Evolutionary conservation across 129 eudicot species (phyloP), one percentile per base, ranked within the genome.

Genomic region (Tanacetum coccineum): DNA sequence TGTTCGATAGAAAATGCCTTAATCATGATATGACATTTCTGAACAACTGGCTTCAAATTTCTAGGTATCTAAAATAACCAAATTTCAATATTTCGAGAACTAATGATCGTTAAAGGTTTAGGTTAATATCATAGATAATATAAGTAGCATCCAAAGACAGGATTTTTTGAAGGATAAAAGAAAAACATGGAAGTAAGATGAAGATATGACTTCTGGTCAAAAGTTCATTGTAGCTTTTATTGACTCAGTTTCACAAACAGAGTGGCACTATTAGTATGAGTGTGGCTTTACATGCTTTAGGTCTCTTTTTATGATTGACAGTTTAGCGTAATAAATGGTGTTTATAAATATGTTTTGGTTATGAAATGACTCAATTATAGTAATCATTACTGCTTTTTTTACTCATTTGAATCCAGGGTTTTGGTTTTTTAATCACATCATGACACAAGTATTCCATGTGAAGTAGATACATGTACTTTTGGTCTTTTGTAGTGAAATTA

Each of bases 281-380:
- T 73, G 32, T 40, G 78, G n/a, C 25, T 73, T 73, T 73, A 54
- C 78, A 73, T 73, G 71, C 62, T 64, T 42, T 73, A 64, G 50
- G 71, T 54, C 13, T 11, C 77, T 73, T 64, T 64, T 73, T 64
- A 73, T 73, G 71, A 73, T 73, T 73, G 71, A 9, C 60, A 54
- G 52, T 73, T 64, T 73, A 64, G 71, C 71, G 77, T 73, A 73
- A 73, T 30, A 73, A 54, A 73, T 64, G 78, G 78, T 28, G 78
- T 64, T 64, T 73, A 44, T 73, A 64, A 73, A 73, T 42, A 64
- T 73, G 71, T 73, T 73, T 64, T 73, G 59, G 71, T 25, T 73
- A 18, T 14, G 71, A 73, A 54, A 64, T 46, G 71, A 73, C 40
- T 64, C 78, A n/a, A n/a, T n/a, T n/a, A n/a, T n/a, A n/a, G n/a